A percentile compares a stretch with the other conserved stretches of the same genome.
These are phyloP conservation scores for Zymoseptoria brevis DNA, from an alignment of 2,329 filamentous ascomycete species.

Conservation along the genomic window DNA sequence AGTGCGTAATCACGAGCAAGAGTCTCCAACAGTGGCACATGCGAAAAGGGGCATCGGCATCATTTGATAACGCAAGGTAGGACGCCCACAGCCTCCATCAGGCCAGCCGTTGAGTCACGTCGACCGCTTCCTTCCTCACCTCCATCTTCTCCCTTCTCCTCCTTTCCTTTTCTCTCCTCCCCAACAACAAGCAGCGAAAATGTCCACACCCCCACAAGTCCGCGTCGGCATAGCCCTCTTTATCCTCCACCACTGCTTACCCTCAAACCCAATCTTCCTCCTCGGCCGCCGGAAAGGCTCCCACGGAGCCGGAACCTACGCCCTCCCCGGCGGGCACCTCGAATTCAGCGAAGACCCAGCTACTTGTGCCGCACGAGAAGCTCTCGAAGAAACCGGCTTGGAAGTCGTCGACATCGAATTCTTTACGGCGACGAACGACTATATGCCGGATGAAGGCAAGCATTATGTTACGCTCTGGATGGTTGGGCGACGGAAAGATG, in stretches of 20 bases:
- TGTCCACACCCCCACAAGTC: neutral
- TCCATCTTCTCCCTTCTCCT: neutral
- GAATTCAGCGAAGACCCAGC: constrained; percentile 59
- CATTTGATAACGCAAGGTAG: neutral
- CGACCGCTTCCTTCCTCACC: neutral
- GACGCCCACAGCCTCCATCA: neutral
- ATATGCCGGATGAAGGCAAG: constrained; percentile 52
- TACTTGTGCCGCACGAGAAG: constrained; percentile 58
- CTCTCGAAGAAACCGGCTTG: constrained; percentile 63
- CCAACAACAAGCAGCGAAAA: neutral
- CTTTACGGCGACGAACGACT: constrained; percentile 57
- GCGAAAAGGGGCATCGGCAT: neutral
- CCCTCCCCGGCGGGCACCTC: constrained; percentile 65
- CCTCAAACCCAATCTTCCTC: constrained; percentile 35
- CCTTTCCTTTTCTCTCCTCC: neutral
- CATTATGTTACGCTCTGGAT: constrained; percentile 73
- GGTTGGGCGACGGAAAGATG: constrained; percentile 43
- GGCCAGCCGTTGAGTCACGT: no score
- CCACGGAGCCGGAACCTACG: constrained; percentile 34
- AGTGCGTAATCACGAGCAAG: neutral
- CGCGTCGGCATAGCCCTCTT: neutral
- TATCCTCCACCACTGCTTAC: constrained; percentile 8
- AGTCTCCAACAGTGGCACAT: neutral
- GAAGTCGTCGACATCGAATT: constrained; percentile 46
- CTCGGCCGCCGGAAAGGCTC: constrained; percentile 42